A percentile compares a stretch with the other conserved stretches of the same genome.
These are phyloP conservation scores for Euphorbia lathyris DNA, from an alignment of 345 rosid genomes.

Conservation along the genomic window DNA sequence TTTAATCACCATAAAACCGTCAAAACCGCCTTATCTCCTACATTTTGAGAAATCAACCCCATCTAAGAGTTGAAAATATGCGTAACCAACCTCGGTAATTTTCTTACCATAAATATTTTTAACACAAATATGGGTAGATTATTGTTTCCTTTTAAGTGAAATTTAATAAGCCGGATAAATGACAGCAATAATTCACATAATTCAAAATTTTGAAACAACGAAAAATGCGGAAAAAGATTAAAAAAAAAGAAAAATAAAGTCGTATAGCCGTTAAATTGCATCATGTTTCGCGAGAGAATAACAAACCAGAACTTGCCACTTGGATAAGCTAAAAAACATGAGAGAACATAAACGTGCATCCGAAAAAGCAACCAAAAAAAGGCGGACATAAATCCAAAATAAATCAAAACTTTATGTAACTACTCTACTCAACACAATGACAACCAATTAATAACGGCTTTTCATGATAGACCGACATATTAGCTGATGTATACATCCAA, in stretches of 20 bases:
- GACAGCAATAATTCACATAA: background rate
- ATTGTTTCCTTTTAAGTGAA: too few species aligned
- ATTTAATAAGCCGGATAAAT: too few species aligned
- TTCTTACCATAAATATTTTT: too few species aligned
- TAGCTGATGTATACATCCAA: background rate
- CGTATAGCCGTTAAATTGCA: background rate
- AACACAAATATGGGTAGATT: too few species aligned
- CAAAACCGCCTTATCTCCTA: too few species aligned
- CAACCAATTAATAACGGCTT: background rate
- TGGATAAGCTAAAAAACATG: background rate
- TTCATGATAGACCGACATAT: background rate
- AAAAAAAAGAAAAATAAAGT: too few species aligned
- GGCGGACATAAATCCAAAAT: background rate
- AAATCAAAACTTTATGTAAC: background rate
- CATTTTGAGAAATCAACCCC: background rate
- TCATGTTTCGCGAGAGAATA: background rate
- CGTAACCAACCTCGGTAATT: too few species aligned
- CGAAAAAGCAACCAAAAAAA: background rate
- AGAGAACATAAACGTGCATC: background rate
- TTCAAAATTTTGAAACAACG: background rate
- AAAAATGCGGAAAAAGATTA: background rate
- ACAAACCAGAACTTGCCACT: background rate
- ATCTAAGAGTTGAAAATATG: background rate
- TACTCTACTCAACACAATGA: background rate
- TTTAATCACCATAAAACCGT: too few species aligned